phyloP scores from a whole-genome alignment of 345 rosid species.

The Syzygium oleosum region DNA sequence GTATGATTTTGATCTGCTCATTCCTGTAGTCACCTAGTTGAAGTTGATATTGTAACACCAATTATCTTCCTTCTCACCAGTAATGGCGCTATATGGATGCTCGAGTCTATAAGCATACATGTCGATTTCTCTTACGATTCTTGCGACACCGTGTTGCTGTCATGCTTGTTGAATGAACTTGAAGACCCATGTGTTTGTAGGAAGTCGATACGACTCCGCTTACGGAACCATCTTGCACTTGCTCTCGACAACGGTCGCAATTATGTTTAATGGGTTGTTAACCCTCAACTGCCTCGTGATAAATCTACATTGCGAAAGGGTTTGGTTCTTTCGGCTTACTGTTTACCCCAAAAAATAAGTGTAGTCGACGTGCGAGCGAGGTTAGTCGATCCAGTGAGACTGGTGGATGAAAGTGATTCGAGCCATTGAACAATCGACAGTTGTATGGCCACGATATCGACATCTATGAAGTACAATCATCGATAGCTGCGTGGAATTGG shows the following conservation, averaged over 20 bases:
- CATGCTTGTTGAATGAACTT: neutral
- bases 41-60: neutral
- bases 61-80: neutral
- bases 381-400: neutral
- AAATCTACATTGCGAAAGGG: neutral
- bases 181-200: neutral
- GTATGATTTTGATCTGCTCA: neutral
- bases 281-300: no score
- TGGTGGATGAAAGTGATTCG: neutral
- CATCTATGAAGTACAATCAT: neutral
- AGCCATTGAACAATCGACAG: neutral
- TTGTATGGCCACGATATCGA: neutral
- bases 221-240: no score
- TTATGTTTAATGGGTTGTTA: no score
- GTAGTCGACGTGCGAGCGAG: neutral
- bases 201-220: no score
- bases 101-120: neutral
- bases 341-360: neutral
- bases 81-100: neutral
- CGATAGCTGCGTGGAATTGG: neutral
- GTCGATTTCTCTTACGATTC: neutral
- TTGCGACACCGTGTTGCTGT: neutral
- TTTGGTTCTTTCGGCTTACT: neutral
- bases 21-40: neutral
- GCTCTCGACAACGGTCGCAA: no score